Evolutionary conservation across 2,329 filamentous ascomycete species (phyloP), one percentile per base, ranked within the genome.

Genomic region (Colletotrichum neosansevieriae): DNA sequence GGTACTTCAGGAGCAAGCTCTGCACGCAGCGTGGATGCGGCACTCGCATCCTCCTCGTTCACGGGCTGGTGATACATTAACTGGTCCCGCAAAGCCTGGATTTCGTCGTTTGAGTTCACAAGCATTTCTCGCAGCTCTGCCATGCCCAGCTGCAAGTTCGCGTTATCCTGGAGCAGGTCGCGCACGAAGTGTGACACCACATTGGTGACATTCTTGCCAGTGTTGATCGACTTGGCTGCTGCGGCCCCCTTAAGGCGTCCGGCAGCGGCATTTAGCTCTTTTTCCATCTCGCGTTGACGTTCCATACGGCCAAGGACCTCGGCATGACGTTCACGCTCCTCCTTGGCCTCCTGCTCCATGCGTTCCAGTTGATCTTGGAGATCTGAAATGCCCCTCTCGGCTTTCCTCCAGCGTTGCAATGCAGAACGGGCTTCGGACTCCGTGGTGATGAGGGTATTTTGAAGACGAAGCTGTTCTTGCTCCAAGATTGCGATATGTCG

Each of bases 151-250:
- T 99, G 96, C 50, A 99, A 83, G 73, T 94, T 97, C 10, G 94
- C 94, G 76, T 99, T 99, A 78, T 99, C 96, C 75, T 97, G 91
- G 17, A 99, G 84, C 63, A 99, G 92, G 77, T 98, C 96, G 73
- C 94, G 94, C 63, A 99, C 96, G 74, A 99, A 98, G 76, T 97
- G 93, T 19, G 93, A 94, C n/a, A 98, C 93, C 42, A 97, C 93
- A 66, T 84, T 90, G 70, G 85, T 89, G 10, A 88, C 85, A 63
- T 82, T 83, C 72, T 87, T 87, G 34, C 87, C 85, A 3, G 86
- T 85, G 3, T 85, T 85, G 45, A 92, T 81, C 3, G 89, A 89
- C 72, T 89, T 91, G 32, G 86, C 85, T 0, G 91, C 93, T 3
- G 94, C 94, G 12, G 92, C 92, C 10, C 92, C 92, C 79, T 95